These are phyloP conservation scores for barley (Hordeum vulgare) DNA, from an alignment of 176 grass and related monocot species.

Conservation along the genomic window DNA sequence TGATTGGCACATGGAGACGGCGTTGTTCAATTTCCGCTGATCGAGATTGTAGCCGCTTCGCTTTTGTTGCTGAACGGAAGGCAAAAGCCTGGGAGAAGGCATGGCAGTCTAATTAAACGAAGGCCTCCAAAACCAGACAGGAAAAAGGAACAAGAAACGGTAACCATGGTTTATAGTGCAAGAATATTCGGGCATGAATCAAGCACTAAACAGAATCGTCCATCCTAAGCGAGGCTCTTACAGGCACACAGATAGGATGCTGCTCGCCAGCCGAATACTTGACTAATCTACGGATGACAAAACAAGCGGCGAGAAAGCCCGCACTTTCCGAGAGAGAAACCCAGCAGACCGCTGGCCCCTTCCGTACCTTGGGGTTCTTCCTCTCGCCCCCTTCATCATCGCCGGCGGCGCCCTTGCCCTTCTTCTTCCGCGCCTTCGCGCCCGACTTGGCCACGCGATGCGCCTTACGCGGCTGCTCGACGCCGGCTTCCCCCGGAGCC, in stretches of 20 bases:
- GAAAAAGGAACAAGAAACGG: neutral
- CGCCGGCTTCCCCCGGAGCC: conserved; percentile 32
- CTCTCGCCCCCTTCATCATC: conserved; percentile 40
- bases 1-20: conserved; percentile 72
- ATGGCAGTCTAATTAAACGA: conserved; percentile 11
- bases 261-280: neutral
- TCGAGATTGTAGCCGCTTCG: conserved; percentile 73
- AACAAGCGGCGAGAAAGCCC: neutral
- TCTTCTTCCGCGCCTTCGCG: conserved; percentile 64
- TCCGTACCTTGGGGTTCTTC: conserved; percentile 79
- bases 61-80: conserved; percentile 80
- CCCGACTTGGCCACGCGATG: conserved; percentile 74
- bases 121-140: conserved; percentile 1
- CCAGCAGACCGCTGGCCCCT: neutral
- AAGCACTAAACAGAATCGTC: neutral
- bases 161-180: neutral
- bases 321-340: neutral
- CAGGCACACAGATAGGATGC: neutral
- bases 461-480: conserved; percentile 68
- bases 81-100: conserved; percentile 69
- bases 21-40: conserved; percentile 80
- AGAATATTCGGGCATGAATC: neutral
- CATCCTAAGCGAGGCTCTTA: neutral
- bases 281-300: neutral
- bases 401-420: conserved; percentile 36